These are phyloP conservation scores for Stachybotrys chlorohalonatus DNA, from an alignment of 2,329 filamentous ascomycete genomes.

Conservation along the genomic window DNA sequence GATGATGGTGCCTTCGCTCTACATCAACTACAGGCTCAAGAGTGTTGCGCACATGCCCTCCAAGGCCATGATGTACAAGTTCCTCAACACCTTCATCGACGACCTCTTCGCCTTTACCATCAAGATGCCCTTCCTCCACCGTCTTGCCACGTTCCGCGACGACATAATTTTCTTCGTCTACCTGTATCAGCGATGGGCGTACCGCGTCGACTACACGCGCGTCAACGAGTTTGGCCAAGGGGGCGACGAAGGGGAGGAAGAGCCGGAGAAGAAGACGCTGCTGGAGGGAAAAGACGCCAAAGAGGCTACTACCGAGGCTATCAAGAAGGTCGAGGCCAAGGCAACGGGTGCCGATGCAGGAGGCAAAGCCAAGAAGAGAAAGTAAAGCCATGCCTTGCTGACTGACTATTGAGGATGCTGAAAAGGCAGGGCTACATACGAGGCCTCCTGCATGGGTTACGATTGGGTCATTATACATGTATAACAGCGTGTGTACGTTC, in stretches of 20 bases:
- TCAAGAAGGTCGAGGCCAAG: slow-evolving; percentile 30
- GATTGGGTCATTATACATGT: too few relatives aligned
- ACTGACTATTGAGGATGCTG: too few relatives aligned
- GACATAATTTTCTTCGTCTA: slow-evolving; percentile 99
- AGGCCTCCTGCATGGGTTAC: too few relatives aligned
- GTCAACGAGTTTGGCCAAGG: slow-evolving; percentile 98
- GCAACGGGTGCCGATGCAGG: slow-evolving; percentile 38
- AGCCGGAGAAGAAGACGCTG: slow-evolving; percentile 21
- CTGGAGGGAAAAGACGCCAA: slow-evolving; percentile 18
- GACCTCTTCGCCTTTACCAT: slow-evolving; percentile 98
- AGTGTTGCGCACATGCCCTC: slow-evolving; percentile 93
- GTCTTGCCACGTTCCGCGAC: slow-evolving; percentile 84
- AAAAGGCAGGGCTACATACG: too few relatives aligned
- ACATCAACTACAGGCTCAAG: slow-evolving; percentile 98
- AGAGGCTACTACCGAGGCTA: slow-evolving; percentile 17
- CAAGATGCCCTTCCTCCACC: slow-evolving; percentile 95
- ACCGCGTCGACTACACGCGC: slow-evolving; percentile 82
- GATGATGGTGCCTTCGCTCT: slow-evolving; percentile 96
- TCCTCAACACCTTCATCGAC: slow-evolving; percentile 97
- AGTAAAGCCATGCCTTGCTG: slow-evolving; percentile 13
- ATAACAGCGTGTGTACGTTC: too few relatives aligned
- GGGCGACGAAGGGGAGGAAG: slow-evolving; percentile 72
- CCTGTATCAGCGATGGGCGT: slow-evolving; percentile 87
- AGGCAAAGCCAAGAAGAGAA: slow-evolving; percentile 34
- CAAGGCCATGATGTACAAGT: slow-evolving; percentile 97